Base-by-base conservation (phyloP, 108 stramenopile species). In the Skeletonema tropicum region DNA sequence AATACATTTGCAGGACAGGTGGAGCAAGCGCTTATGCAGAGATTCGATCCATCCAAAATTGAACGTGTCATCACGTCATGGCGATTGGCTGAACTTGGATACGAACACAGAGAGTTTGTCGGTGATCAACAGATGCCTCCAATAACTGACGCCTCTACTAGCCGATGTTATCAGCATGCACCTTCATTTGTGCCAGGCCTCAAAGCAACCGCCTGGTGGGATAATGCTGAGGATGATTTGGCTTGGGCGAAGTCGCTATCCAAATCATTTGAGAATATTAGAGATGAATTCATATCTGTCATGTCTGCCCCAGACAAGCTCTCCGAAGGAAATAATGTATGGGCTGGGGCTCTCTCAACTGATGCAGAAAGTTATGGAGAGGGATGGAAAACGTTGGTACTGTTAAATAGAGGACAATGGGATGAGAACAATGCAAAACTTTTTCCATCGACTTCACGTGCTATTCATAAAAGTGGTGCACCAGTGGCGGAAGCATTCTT, bases 391-490 rank as follows among this genome's bases (percentile, higher is more conserved):
- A 98, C 96, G 32, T 77, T 97, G 8, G 96, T 95, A 4, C 68
- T 98, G 33, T 76, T 94, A 70, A 91, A 96, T 82, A 89, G 97
- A n/a, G 93, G 92, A 31, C 83, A 83, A n/a, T 98, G 97, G 97
- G 96, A 97, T 71, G 83, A 86, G 3, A 60, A 38, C 29, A 94
- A 94, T 66, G 89, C 82, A 48, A 79, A 88, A 13, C 63, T 96
- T 1, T 98, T 98, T 59, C 97, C 97, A 25, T 81, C 75, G 21
- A 92, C 96, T 29, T 83, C 89, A 10, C 66, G 77, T 30, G 89
- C 93, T 8, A 74, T 98, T 11, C 66, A 80, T 15, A 76, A 86
- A 21, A 80, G 83, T 29, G 92, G 91, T 6, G 88, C 88, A 17
- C 96, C 96, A 2, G 90, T 77, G 38, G 88, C 86, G 10, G 96